Evolutionary conservation across 345 rosid genomes (phyloP).

Genomic region (Kandelia obovata): DNA sequence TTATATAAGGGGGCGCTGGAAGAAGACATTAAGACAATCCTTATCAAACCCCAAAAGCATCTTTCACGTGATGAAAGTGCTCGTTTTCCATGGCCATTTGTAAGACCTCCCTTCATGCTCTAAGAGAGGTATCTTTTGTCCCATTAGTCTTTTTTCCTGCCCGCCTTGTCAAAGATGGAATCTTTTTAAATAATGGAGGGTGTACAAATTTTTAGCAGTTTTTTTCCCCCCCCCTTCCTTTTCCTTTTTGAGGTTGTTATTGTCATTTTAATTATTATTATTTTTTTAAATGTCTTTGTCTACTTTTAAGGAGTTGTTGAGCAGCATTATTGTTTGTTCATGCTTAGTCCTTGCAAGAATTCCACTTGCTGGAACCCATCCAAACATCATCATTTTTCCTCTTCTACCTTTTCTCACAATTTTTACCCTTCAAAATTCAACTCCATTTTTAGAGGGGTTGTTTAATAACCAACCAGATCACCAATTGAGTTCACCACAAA

Average conservation of each 20-base stretch:
- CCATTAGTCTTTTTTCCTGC: background rate
- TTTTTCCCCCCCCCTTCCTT: background rate
- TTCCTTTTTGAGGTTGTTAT: background rate
- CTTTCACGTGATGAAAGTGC: slow-evolving; percentile 43
- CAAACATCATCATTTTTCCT: slow-evolving; percentile 17
- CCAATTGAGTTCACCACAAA: no score
- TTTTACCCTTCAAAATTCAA: slow-evolving; percentile 2
- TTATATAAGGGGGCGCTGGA: background rate
- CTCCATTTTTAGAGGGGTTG: background rate
- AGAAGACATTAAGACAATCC: slow-evolving; percentile 16
- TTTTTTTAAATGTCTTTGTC: slow-evolving; percentile 21
- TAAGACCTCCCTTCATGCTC: slow-evolving; percentile 4
- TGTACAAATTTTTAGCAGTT: background rate
- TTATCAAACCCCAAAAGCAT: slow-evolving; percentile 29
- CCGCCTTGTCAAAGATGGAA: slow-evolving; percentile 15
- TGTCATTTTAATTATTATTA: slow-evolving; percentile 17
- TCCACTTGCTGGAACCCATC: slow-evolving; percentile 26
- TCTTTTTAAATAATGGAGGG: slow-evolving; percentile 28
- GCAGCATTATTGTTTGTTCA: slow-evolving; percentile 39
- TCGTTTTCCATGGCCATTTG: slow-evolving; percentile 25
- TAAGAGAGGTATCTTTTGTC: slow-evolving; percentile 24
- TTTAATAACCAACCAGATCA: background rate
- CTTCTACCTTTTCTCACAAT: background rate
- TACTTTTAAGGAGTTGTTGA: slow-evolving; percentile 30
- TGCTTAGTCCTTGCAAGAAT: slow-evolving; percentile 22